A percentile compares a stretch with the other conserved stretches of the same genome.
These are phyloP conservation scores for Flaveria brownii DNA, from an alignment of 129 eudicot species.

Conservation along the genomic window DNA sequence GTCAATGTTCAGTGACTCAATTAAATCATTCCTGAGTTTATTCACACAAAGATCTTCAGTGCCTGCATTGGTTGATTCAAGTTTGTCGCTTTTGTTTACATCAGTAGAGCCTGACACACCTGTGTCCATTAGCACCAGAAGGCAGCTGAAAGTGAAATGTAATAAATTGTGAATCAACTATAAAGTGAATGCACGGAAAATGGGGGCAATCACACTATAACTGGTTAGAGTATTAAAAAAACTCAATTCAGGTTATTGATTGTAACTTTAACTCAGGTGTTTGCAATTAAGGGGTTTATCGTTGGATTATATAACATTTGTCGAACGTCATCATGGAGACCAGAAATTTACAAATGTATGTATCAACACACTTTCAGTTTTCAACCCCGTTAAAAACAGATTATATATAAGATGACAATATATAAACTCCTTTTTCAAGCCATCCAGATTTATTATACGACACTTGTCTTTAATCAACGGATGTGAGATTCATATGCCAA, in stretches of 20 bases:
- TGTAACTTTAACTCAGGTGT: slow-evolving; percentile 1
- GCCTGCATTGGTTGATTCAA: slow-evolving; percentile 19
- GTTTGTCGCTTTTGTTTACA: slow-evolving; percentile 34
- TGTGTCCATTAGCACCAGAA: slow-evolving; percentile 47
- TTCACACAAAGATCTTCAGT: slow-evolving; percentile 32
- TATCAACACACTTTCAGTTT: background rate
- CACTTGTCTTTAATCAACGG: background rate
- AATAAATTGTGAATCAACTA: background rate
- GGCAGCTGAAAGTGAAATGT: slow-evolving; percentile 18
- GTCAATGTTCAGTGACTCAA: slow-evolving; percentile 31
- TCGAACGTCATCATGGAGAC: background rate
- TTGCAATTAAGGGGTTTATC: background rate
- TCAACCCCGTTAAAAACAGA: background rate
- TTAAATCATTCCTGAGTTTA: slow-evolving; percentile 41
- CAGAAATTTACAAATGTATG: background rate
- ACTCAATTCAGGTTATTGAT: background rate
- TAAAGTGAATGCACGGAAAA: background rate
- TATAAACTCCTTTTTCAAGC: background rate
- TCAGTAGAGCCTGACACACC: slow-evolving; percentile 30
- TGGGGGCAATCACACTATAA: background rate
- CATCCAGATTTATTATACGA: background rate
- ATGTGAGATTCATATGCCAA: slow-evolving; percentile 3
- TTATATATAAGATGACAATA: background rate
- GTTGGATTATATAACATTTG: background rate
- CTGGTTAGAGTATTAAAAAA: background rate